Percentiles rank a stretch among this genome's conserved stretches.
Evolutionary conservation across 805 yeast genomes (phyloP).

Genomic region (Candida tibetensis): DNA sequence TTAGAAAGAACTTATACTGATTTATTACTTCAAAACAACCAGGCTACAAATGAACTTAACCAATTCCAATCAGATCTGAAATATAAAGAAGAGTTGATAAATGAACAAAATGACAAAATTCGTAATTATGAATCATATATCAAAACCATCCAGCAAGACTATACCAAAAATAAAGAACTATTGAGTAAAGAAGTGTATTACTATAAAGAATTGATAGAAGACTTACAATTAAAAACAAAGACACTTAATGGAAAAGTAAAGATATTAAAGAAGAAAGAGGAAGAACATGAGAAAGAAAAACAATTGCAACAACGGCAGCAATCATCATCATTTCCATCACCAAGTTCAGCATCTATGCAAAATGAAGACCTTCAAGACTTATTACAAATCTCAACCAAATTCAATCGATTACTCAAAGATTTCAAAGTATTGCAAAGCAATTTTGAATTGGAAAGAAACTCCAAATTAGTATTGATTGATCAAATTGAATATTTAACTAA

Average conservation of each 20-base stretch:
- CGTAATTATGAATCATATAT: slow-evolving; percentile 26
- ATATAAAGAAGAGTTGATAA: slow-evolving; percentile 20
- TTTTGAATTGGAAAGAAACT: slow-evolving; percentile 51
- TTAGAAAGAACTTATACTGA: slow-evolving; percentile 31
- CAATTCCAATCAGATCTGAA: slow-evolving; percentile 32
- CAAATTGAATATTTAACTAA: slow-evolving; percentile 50
- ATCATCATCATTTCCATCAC: neutral
- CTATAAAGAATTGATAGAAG: slow-evolving; percentile 33
- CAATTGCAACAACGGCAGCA: neutral
- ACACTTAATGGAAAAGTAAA: slow-evolving; percentile 19
- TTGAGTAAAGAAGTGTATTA: slow-evolving; percentile 27
- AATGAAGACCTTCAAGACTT: slow-evolving; percentile 10
- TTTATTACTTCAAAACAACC: slow-evolving; percentile 25
- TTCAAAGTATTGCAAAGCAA: slow-evolving; percentile 45
- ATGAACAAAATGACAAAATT: slow-evolving; percentile 27
- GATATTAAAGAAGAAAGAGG: slow-evolving; percentile 6
- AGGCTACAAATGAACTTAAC: slow-evolving; percentile 23
- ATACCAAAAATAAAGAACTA: slow-evolving; percentile 24
- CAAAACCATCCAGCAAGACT: slow-evolving; percentile 28
- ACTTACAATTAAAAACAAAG: slow-evolving; percentile 25
- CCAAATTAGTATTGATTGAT: slow-evolving; percentile 51
- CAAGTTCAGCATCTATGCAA: neutral
- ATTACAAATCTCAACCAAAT: slow-evolving; percentile 22
- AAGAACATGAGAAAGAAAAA: slow-evolving; percentile 4
- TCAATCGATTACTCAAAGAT: slow-evolving; percentile 30